Evolutionary conservation across 257 asterid species (phyloP), one percentile per base, ranked within the genome.

Genomic region (Solanum virginianum): DNA sequence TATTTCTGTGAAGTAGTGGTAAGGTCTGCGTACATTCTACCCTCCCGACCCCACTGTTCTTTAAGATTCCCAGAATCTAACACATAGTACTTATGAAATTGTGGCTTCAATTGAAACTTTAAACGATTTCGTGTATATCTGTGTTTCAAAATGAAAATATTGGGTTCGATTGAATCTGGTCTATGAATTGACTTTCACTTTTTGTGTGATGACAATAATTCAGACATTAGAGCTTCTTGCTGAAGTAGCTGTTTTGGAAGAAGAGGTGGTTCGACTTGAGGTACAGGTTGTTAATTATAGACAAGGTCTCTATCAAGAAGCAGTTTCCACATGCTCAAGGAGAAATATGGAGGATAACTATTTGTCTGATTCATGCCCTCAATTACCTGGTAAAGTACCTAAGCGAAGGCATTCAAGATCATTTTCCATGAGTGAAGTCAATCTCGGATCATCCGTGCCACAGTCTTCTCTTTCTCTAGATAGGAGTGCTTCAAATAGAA

Each of bases 171-270:
- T 66, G 75, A 68, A 32, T 8, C 12, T 75, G 15, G 45, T 13
- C 39, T 8, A 13, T 4, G 41, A 75, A 75, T 75, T 75, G 24
- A 45, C 36, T 4, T 32, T 32, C 39, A 36, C 39, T 36, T 4
- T 36, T 10, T 80, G 70, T 80, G 84, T 1, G 29, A 57, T 60
- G 18, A 66, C 72, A 56, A 68, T 77, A 41, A 81, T 90, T 87
- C 84, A 95, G 99, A 92, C 94, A 41, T 86, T 94, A 77, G 98
- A 95, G 90, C 97, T 95, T 90, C 94, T 95, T 69, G 99, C 98
- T 49, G 99, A 96, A 90, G 98, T 96, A 88, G 99, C 98, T 56
- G 98, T 96, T 66, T 87, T 96, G 57, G 99, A 96, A 89, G 99
- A 96, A 88, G 98, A 96, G 85, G 98, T 96, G 57, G 95, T 93